Evolutionary conservation across 1,284 basidiomycete species (phyloP).

Genomic region (Ustilago sp.): DNA sequence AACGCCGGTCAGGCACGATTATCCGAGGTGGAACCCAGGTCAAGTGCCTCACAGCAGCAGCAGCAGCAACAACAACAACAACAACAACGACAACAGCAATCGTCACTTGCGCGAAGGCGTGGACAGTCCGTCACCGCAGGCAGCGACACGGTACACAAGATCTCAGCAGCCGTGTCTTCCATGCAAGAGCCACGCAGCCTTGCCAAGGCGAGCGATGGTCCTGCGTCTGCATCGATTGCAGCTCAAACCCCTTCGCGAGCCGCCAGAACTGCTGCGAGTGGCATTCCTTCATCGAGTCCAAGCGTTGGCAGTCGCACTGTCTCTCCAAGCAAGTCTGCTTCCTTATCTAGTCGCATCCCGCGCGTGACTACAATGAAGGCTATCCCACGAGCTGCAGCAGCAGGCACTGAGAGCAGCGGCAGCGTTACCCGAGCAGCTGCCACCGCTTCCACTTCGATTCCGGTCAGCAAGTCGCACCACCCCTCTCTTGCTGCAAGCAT

Average conservation of each 20-base stretch:
- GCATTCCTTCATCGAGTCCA: constrained; percentile 23
- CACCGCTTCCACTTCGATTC: constrained; percentile 35
- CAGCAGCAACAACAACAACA: background rate
- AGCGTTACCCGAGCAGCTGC: constrained; percentile 32
- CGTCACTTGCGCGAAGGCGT: constrained; percentile 25
- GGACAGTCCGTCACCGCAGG: constrained; percentile 15
- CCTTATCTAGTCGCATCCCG: constrained; percentile 54
- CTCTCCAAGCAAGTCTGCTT: constrained; percentile 37
- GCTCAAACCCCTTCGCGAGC: constrained; percentile 33
- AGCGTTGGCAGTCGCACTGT: constrained; percentile 30
- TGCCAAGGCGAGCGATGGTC: constrained; percentile 3
- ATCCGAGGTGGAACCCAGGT: background rate
- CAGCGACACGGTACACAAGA: constrained; percentile 9
- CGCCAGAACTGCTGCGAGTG: constrained; percentile 11
- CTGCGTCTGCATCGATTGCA: background rate
- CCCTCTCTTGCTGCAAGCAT: constrained; percentile 61
- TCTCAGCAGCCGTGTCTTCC: background rate
- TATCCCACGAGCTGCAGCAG: constrained; percentile 16
- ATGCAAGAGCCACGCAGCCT: constrained; percentile 9
- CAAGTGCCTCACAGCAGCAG: constrained; percentile 13
- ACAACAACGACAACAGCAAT: constrained; percentile 5
- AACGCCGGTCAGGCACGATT: background rate
- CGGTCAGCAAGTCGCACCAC: constrained; percentile 55
- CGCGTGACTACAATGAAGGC: constrained; percentile 47
- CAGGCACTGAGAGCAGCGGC: constrained; percentile 25